phyloP scores from a whole-genome alignment of 2,329 filamentous ascomycete genomes.

The Verticillium nubilum region DNA sequence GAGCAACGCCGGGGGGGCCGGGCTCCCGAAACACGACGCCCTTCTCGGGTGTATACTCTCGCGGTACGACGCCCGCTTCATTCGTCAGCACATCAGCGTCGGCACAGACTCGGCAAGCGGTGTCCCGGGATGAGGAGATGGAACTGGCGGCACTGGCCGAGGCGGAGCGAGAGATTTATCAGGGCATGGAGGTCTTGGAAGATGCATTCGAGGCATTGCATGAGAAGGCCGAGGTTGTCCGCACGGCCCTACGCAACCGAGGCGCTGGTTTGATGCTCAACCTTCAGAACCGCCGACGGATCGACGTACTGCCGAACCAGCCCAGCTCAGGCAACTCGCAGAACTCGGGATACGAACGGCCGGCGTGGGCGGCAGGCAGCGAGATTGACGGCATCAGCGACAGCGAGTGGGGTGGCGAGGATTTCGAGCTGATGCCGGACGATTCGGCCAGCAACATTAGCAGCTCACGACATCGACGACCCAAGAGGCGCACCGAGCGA shows the following conservation, averaged over 20 bases:
- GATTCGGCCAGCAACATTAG: slow-evolving; percentile 78
- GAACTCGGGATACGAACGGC: slow-evolving; percentile 39
- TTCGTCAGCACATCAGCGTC: slow-evolving; percentile 54
- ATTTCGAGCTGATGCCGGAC: slow-evolving; percentile 64
- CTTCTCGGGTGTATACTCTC: slow-evolving; percentile 45
- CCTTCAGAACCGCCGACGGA: slow-evolving; percentile 54
- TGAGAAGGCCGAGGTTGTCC: slow-evolving; percentile 73
- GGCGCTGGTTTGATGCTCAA: slow-evolving; percentile 68
- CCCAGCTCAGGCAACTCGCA: slow-evolving; percentile 41
- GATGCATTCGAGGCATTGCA: slow-evolving; percentile 93
- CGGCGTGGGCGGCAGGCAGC: slow-evolving; percentile 37
- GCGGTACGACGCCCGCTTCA: slow-evolving; percentile 51
- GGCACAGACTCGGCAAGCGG: slow-evolving; percentile 47
- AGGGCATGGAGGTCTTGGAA: slow-evolving; percentile 89
- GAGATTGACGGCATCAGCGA: slow-evolving; percentile 45
- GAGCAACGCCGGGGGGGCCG: slow-evolving; percentile 32
- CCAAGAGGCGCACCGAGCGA: slow-evolving; percentile 62
- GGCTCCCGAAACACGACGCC: slow-evolving; percentile 42
- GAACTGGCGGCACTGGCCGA: slow-evolving; percentile 87
- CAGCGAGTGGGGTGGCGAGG: slow-evolving; percentile 53
- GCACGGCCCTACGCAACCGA: slow-evolving; percentile 73
- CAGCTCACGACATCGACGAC: slow-evolving; percentile 61
- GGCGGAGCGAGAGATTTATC: slow-evolving; percentile 88
- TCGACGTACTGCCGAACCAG: slow-evolving; percentile 44
- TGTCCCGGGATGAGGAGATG: slow-evolving; percentile 89